These are phyloP conservation scores for Monosporascus cannonballus DNA, from an alignment of 2,329 filamentous ascomycete species.

Conservation along the genomic window DNA sequence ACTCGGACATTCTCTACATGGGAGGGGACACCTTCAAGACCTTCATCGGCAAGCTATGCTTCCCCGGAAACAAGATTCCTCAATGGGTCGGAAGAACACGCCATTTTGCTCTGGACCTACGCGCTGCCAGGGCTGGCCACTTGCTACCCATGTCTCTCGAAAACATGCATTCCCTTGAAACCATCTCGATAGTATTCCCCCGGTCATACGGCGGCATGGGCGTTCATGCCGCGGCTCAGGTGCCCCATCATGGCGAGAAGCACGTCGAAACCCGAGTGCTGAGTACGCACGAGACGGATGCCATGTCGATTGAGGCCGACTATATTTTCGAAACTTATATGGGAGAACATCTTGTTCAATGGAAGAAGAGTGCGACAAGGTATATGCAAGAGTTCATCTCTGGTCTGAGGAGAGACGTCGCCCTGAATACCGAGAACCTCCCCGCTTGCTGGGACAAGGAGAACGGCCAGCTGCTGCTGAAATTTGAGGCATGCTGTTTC, in stretches of 20 bases:
- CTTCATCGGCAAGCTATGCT: neutral
- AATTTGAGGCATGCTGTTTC: neutral
- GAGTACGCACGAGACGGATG: neutral
- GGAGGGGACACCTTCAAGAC: neutral
- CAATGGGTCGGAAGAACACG: neutral
- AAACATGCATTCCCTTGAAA: neutral
- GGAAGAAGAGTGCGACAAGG: neutral
- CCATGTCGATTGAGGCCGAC: neutral
- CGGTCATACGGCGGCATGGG: neutral
- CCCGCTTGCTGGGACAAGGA: neutral
- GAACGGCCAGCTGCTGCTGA: neutral
- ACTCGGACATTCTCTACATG: neutral
- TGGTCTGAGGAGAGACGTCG: neutral
- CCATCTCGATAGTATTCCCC: neutral
- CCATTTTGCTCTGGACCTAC: neutral
- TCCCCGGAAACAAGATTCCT: neutral
- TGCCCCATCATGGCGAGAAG: neutral
- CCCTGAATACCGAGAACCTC: neutral
- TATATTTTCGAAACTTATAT: neutral
- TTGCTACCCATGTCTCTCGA: neutral
- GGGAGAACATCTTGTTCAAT: neutral
- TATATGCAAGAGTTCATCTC: neutral
- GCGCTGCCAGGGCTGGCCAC: neutral
- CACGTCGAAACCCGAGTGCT: neutral
- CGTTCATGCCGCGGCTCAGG: neutral